Evolutionary conservation across 306 rosid genomes (phyloP).

Genomic region (Pyrus bretschneideri): DNA sequence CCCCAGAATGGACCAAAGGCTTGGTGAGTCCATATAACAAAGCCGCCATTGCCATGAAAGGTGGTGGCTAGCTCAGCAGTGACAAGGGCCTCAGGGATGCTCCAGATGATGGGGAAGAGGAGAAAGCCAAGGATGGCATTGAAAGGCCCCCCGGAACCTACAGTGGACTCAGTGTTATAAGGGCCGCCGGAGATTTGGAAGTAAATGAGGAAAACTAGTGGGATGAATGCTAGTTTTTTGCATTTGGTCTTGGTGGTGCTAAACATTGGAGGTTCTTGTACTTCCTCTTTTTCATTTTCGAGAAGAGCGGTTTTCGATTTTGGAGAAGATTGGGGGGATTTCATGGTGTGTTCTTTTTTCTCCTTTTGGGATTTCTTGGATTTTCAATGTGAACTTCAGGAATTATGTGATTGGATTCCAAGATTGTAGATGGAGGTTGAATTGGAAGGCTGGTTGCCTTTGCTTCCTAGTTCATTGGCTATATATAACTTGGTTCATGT

Average conservation of each 20-base stretch:
- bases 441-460: background rate
- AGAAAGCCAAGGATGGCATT: constrained; percentile 47
- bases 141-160: constrained; percentile 48
- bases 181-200: constrained; percentile 81
- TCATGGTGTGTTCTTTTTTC: constrained; percentile 4
- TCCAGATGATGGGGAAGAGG: constrained; percentile 58
- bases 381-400: background rate
- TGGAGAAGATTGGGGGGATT: constrained; percentile 3
- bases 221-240: constrained; percentile 38
- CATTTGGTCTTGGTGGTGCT: constrained; percentile 5
- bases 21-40: constrained; percentile 57
- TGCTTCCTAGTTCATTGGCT: background rate
- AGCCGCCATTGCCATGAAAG: constrained; percentile 71
- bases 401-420: background rate
- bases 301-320: constrained; percentile 1
- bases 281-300: background rate
- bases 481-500: constrained; percentile 5
- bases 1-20: constrained; percentile 88
- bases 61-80: constrained; percentile 62
- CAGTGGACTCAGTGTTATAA: constrained; percentile 56
- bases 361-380: background rate
- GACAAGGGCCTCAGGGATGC: constrained; percentile 66
- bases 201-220: constrained; percentile 55
- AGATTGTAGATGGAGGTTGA: background rate
- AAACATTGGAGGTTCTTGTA: background rate